phyloP scores from a whole-genome alignment of 2,329 filamentous ascomycete species.

The Pyricularia pennisetigena region DNA sequence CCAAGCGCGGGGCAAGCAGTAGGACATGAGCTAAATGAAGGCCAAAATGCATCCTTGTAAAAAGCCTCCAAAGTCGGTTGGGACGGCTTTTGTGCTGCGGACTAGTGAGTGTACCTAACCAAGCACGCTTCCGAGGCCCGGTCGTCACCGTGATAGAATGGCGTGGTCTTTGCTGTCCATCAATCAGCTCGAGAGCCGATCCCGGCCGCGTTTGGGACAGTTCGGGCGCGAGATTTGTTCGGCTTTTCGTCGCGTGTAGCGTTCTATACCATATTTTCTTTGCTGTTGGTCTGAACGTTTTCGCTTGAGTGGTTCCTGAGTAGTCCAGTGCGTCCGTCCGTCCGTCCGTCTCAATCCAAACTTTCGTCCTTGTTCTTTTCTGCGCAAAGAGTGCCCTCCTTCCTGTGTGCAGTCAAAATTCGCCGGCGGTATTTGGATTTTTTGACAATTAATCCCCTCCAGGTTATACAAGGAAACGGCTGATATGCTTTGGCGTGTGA shows the following conservation, averaged over 20 bases:
- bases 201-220: neutral
- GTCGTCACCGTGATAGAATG: neutral
- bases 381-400: neutral
- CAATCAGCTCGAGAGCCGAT: neutral
- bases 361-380: neutral
- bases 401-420: neutral
- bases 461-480: neutral
- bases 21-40: conserved; percentile 13
- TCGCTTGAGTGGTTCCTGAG: neutral
- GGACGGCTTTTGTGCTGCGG: neutral
- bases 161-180: neutral
- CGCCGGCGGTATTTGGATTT: neutral
- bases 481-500: neutral
- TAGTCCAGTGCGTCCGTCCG: neutral
- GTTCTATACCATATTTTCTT: neutral
- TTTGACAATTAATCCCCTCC: neutral
- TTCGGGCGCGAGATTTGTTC: neutral
- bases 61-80: neutral
- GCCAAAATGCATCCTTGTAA: neutral
- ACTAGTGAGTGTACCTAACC: neutral
- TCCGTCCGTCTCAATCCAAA: neutral
- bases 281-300: neutral
- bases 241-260: neutral
- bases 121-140: neutral
- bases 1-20: conserved; percentile 11